These are phyloP conservation scores for Excoecaria agallocha DNA, from an alignment of 345 rosid species.

Conservation along the genomic window DNA sequence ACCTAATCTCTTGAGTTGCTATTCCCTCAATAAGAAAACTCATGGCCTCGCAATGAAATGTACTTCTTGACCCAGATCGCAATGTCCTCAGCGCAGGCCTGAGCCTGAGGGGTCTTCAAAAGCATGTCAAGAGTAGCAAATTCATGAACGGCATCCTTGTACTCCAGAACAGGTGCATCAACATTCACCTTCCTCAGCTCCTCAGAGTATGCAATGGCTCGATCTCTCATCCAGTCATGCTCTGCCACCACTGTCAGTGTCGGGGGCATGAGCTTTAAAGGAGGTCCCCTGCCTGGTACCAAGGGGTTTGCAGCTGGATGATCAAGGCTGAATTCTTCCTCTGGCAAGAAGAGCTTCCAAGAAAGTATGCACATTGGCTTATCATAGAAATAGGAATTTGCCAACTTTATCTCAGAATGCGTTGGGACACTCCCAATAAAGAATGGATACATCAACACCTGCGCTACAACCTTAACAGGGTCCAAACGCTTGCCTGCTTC, in stretches of 20 bases:
- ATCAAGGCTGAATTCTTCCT: conserved; percentile 71
- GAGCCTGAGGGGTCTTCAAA: conserved; percentile 82
- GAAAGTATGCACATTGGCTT: conserved; percentile 74
- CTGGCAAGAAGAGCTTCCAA: conserved; percentile 83
- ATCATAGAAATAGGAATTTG: conserved; percentile 88
- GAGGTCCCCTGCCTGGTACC: conserved; percentile 65
- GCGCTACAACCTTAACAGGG: conserved; percentile 94
- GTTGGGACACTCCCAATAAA: conserved; percentile 79
- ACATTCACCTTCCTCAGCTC: conserved; percentile 82
- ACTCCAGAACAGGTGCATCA: conserved; percentile 85
- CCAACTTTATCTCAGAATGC: conserved; percentile 76
- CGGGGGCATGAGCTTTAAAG: conserved; percentile 86
- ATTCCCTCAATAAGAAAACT: conserved; percentile 68
- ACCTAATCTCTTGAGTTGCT: not conserved
- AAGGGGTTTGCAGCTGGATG: conserved; percentile 90
- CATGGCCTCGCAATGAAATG: conserved; percentile 79
- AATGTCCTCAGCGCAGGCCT: conserved; percentile 88
- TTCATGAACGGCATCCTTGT: conserved; percentile 91
- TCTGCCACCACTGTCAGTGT: conserved; percentile 91
- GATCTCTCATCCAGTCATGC: conserved; percentile 96
- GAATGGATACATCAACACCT: conserved; percentile 87
- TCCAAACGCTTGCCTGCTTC: conserved; percentile 65
- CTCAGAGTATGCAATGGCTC: conserved; percentile 92
- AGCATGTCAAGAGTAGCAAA: conserved; percentile 96
- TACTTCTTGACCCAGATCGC: conserved; percentile 92